Conservation (phyloP, 2,329 filamentous ascomycete species). For the Trichoderma sp. region DNA sequence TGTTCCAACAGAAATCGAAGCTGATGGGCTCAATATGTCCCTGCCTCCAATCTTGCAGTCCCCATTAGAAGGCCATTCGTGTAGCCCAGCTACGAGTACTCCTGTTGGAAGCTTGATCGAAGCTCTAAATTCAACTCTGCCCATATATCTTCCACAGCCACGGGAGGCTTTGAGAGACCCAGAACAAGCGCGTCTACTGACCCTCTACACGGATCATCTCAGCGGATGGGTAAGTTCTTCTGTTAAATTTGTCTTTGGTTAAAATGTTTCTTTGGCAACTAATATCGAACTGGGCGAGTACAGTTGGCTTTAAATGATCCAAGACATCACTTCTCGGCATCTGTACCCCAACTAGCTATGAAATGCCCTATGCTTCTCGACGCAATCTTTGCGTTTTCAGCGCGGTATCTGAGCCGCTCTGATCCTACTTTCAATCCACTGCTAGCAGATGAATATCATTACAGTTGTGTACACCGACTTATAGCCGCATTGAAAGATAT, state of each 20-base stretch:
- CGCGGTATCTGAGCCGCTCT: conserved; percentile 14
- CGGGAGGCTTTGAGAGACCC: conserved; percentile 1
- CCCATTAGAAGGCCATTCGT: background rate
- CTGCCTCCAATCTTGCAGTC: background rate
- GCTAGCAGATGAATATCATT: conserved; percentile 19
- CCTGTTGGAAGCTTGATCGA: background rate
- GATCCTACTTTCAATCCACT: background rate
- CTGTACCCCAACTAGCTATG: conserved; percentile 24
- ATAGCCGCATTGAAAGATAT: conserved; percentile 23
- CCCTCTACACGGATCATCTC: conserved; percentile 10
- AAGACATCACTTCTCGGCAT: conserved; percentile 18
- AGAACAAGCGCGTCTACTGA: conserved; percentile 4
- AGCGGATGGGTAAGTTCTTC: conserved; percentile 17
- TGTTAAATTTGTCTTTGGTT: background rate
- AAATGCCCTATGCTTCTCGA: conserved; percentile 26
- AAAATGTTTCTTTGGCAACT: background rate
- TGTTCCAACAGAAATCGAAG: background rate
- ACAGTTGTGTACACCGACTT: conserved; percentile 17
- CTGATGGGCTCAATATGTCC: background rate
- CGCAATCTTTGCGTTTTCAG: conserved; percentile 24
- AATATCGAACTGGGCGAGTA: too few relatives aligned
- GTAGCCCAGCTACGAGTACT: background rate
- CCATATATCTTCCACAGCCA: conserved; percentile 19
- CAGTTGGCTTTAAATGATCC: conserved; percentile 25
- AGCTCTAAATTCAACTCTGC: conserved; percentile 2